phyloP scores from a whole-genome alignment of 257 asterid genomes.

The Solanum raphanifolium region DNA sequence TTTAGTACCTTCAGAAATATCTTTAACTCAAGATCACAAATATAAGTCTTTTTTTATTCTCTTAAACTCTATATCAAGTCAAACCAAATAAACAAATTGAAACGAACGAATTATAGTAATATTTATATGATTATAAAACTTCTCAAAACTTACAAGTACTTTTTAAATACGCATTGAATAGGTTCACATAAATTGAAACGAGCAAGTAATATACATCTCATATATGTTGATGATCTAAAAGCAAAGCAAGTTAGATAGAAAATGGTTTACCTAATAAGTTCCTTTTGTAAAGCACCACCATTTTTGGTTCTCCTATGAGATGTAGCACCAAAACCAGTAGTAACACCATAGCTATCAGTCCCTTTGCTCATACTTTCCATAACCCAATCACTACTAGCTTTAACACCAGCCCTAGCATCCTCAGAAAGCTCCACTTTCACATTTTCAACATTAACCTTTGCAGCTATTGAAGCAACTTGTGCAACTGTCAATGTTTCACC shows the following conservation, averaged over 20 bases:
- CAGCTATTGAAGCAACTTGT: slow-evolving; percentile 84
- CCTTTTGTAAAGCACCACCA: slow-evolving; percentile 88
- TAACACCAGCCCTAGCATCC: slow-evolving; percentile 65
- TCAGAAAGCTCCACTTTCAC: slow-evolving; percentile 80
- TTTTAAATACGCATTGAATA: not conserved
- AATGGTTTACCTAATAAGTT: slow-evolving; percentile 61
- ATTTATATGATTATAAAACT: not conserved
- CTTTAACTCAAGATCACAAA: not conserved
- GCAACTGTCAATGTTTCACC: slow-evolving; percentile 65
- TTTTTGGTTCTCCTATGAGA: slow-evolving; percentile 81
- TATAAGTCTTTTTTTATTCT: not conserved
- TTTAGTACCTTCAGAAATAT: too few relatives aligned
- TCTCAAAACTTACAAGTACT: not conserved
- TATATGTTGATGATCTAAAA: not conserved
- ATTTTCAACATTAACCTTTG: slow-evolving; percentile 24
- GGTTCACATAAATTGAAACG: not conserved
- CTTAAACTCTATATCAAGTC: too few relatives aligned
- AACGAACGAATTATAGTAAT: not conserved
- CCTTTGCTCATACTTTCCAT: slow-evolving; percentile 87
- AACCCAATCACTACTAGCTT: slow-evolving; percentile 96
- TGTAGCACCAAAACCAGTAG: slow-evolving; percentile 90
- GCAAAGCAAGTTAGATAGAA: not conserved
- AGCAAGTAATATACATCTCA: not conserved
- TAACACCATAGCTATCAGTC: slow-evolving; percentile 86
- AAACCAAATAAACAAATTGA: not conserved